Evolutionary conservation across 805 yeast genomes (phyloP).

Genomic region (Yamadazyma laniorum): DNA sequence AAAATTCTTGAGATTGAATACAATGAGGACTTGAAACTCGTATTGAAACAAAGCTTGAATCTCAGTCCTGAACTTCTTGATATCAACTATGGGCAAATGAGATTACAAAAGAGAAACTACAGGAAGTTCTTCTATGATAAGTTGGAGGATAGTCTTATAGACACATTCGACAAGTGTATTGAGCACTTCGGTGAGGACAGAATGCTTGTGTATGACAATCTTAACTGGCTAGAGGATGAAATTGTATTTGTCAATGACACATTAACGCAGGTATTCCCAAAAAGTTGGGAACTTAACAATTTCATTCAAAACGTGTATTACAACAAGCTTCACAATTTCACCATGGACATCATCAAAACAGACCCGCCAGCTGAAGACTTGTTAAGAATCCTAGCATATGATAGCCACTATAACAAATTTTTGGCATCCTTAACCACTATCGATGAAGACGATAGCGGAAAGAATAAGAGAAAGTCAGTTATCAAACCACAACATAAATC

Average conservation of each 20-base stretch:
- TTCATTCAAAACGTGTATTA: constrained; percentile 67
- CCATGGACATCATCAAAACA: constrained; percentile 59
- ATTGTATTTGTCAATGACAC: constrained; percentile 62
- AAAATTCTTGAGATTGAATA: constrained; percentile 81
- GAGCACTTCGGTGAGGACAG: constrained; percentile 49
- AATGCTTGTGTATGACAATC: constrained; percentile 62
- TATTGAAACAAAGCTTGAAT: constrained; percentile 30
- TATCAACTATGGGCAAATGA: constrained; percentile 26
- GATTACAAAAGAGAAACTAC: constrained; percentile 54
- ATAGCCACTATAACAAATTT: constrained; percentile 56
- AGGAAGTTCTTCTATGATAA: constrained; percentile 57
- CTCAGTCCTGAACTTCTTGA: constrained; percentile 19
- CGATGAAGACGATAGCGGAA: constrained; percentile 12
- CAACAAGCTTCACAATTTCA: constrained; percentile 57
- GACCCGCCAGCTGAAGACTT: constrained; percentile 82
- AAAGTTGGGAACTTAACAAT: constrained; percentile 68
- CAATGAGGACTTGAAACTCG: constrained; percentile 62
- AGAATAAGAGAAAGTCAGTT: constrained; percentile 17
- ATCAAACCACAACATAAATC: constrained; percentile 44
- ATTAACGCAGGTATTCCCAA: constrained; percentile 61
- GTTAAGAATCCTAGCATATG: constrained; percentile 72
- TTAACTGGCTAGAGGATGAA: constrained; percentile 85
- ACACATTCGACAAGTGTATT: constrained; percentile 66
- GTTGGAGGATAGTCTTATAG: constrained; percentile 58
- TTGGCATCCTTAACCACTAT: constrained; percentile 24